Base-by-base conservation (phyloP, 2,329 filamentous ascomycete species). In the Aureobasidium sp. region DNA sequence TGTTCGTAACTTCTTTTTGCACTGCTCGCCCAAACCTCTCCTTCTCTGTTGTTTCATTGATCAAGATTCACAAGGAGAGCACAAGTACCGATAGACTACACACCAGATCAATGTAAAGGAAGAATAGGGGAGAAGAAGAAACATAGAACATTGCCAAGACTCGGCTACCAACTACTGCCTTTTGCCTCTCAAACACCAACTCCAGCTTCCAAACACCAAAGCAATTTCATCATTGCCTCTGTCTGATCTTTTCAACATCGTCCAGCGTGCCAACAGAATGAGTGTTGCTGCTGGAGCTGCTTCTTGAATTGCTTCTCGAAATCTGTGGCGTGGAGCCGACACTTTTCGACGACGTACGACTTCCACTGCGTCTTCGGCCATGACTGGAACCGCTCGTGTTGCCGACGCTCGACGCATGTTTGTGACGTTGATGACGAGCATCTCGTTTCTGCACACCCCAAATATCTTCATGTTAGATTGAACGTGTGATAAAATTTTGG, bases 341-440 rank as follows among this genome's bases (percentile, higher is more conserved):
- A 25, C 45, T 50, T 12, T 50, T 50, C 30, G 35, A 38, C 25
- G 45, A 50, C 11, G 45, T 50, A 21, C 45, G 45, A 22, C 34
- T 50, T 12, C 32, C 24, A 16, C 34, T 39, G 22, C 45, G 45
- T 30, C 24, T 39, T 21, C 44, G 44, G 14, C 8, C n/a, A 14
- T 48, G 44, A 37, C 22, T 37, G 4, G 30, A 29, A 29, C 24
- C 16, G 24, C 45, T 39, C 45, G 45, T 30, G 14, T 35, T 50
- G 45, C 45, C 45, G 25, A 39, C 45, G 35, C 45, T 50, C 29
- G 45, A 35, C 12, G 45, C 37, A 30, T 50, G 45, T 22, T 39
- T 55, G 55, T 56, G 32, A 52, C 29, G 41, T 3, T 34, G 22
- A 19, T 56, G 40, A 50, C 30, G 48, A 37, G 27, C 38, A 37